A percentile compares a stretch with the other conserved stretches of the same genome.
Conservation (phyloP, 441 rosid genomes). For the Bocquillonia castaneifolia region DNA sequence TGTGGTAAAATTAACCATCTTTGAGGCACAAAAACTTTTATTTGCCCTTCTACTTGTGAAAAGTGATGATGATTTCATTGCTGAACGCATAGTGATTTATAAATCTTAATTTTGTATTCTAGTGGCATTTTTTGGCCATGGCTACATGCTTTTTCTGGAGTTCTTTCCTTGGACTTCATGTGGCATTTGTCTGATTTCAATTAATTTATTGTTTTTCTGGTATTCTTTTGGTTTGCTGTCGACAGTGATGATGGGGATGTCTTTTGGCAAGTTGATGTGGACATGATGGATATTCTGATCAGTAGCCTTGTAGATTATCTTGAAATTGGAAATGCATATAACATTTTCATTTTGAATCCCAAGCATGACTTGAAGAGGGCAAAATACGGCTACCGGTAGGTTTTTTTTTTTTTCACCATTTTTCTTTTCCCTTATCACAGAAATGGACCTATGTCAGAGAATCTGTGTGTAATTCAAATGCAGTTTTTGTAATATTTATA, state of each 20-base stretch:
- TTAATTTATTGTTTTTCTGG: slow-evolving; percentile 16
- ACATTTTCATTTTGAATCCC: slow-evolving; percentile 82
- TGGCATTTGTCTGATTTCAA: neutral
- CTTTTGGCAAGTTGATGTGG: slow-evolving; percentile 88
- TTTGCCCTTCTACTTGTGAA: slow-evolving; percentile 4
- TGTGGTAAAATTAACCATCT: too few relatives aligned
- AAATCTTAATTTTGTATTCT: neutral
- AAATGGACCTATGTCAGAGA: neutral
- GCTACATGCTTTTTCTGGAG: slow-evolving; percentile 1
- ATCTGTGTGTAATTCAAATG: neutral
- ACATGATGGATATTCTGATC: slow-evolving; percentile 79
- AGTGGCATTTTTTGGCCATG: neutral
- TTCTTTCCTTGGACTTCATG: neutral
- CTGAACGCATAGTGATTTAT: neutral
- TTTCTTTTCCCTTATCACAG: slow-evolving; percentile 7
- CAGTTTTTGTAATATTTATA: neutral
- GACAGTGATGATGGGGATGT: slow-evolving; percentile 58
- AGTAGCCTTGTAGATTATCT: slow-evolving; percentile 85
- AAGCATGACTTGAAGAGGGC: slow-evolving; percentile 42
- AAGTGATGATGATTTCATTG: too few relatives aligned
- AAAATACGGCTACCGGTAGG: slow-evolving; percentile 94
- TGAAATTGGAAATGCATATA: slow-evolving; percentile 81
- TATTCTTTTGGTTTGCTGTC: slow-evolving; percentile 22
- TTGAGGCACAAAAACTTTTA: too few relatives aligned
- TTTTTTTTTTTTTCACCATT: slow-evolving; percentile 16